A percentile compares a stretch with the other conserved stretches of the same genome.
phyloP scores from a whole-genome alignment of 1,284 basidiomycete species.

The Pseudozyma sp. region DNA sequence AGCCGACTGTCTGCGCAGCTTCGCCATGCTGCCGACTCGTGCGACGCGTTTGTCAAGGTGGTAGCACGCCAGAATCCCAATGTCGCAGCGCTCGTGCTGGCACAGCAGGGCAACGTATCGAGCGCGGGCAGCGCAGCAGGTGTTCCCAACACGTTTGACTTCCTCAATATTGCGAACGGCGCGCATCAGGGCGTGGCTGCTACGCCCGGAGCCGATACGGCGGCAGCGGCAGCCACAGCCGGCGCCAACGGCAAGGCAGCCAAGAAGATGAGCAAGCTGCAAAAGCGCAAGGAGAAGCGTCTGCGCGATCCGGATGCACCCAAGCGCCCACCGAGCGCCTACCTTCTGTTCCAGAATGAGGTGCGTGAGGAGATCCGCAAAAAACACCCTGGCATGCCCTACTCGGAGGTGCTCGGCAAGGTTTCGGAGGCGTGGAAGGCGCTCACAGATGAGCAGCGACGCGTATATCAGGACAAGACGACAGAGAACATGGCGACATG shows the following conservation, averaged over 20 bases:
- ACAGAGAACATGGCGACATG: slow-evolving; percentile 58
- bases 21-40: slow-evolving; percentile 53
- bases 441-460: slow-evolving; percentile 56
- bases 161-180: slow-evolving; percentile 47
- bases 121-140: slow-evolving; percentile 26
- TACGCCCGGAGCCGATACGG: slow-evolving; percentile 33
- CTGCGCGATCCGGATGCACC: slow-evolving; percentile 60
- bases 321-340: slow-evolving; percentile 63
- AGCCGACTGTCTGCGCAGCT: slow-evolving; percentile 53
- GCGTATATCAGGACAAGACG: slow-evolving; percentile 60
- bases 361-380: slow-evolving; percentile 60
- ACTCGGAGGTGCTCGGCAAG: slow-evolving; percentile 59
- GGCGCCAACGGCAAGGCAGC: slow-evolving; percentile 43
- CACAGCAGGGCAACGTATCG: slow-evolving; percentile 46
- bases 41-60: slow-evolving; percentile 55
- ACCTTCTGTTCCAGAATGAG: slow-evolving; percentile 65
- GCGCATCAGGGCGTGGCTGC: slow-evolving; percentile 28
- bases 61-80: slow-evolving; percentile 54
- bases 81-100: slow-evolving; percentile 52
- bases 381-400: slow-evolving; percentile 55
- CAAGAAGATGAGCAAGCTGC: slow-evolving; percentile 54
- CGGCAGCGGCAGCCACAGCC: slow-evolving; percentile 29
- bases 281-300: slow-evolving; percentile 54
- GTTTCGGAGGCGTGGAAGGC: slow-evolving; percentile 61
- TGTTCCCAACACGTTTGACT: slow-evolving; percentile 45